Conservation (phyloP, 139 green algal species). For the Coccomyxa sp. region DNA sequence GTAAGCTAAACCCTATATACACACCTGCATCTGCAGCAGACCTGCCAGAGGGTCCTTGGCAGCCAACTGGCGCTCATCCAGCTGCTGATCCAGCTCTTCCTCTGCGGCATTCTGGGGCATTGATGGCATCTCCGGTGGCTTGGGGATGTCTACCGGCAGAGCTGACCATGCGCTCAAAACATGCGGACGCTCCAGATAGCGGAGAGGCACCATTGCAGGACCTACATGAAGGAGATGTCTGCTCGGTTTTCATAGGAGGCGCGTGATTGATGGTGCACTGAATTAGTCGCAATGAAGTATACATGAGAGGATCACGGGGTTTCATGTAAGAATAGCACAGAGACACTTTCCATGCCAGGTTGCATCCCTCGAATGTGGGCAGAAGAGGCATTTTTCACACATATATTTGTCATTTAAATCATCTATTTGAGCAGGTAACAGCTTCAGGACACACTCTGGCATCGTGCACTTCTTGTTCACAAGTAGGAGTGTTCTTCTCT, state of each 20-base stretch:
- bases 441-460: too few relatives aligned
- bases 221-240: not conserved
- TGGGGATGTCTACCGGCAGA: not conserved
- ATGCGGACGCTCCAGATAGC: constrained; percentile 18
- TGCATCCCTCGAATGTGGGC: too few relatives aligned
- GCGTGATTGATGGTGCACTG: not conserved
- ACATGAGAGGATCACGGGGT: not conserved
- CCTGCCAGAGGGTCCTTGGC: constrained; percentile 1
- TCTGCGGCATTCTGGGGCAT: not conserved
- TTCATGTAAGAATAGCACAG: not conserved
- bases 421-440: too few relatives aligned
- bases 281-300: not conserved
- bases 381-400: too few relatives aligned
- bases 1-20: too few relatives aligned
- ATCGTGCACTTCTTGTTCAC: too few relatives aligned
- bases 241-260: too few relatives aligned
- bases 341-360: not conserved
- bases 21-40: constrained; percentile 8
- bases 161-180: not conserved
- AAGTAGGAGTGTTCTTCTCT: too few relatives aligned
- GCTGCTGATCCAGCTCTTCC: not conserved
- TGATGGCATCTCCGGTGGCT: not conserved
- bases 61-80: not conserved
- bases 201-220: constrained; percentile 15
- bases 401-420: too few relatives aligned